These are phyloP conservation scores for Fusarium chaquense DNA, from an alignment of 2,329 filamentous ascomycete species.

Conservation along the genomic window DNA sequence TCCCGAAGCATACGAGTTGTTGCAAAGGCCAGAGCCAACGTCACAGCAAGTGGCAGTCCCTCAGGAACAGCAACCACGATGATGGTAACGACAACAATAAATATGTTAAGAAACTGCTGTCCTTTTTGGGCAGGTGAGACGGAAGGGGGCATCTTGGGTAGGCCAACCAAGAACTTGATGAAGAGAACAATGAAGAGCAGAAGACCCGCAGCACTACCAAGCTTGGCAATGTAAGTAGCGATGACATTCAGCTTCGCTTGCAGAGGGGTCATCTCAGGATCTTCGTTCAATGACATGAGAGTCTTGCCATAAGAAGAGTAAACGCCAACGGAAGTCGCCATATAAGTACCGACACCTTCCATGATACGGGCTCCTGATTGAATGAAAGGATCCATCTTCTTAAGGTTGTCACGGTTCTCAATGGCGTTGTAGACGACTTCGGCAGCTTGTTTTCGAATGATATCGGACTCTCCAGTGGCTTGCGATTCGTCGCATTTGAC, in stretches of 20 bases:
- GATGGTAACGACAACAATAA: conserved; percentile 83
- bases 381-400: conserved; percentile 85
- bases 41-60: conserved; percentile 82
- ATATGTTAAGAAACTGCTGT: conserved; percentile 79
- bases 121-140: conserved; percentile 78
- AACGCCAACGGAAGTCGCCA: conserved; percentile 79
- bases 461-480: conserved; percentile 82
- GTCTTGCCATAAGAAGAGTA: conserved; percentile 82
- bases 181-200: conserved; percentile 86
- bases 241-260: conserved; percentile 81
- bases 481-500: conserved; percentile 84
- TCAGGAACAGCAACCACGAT: conserved; percentile 85
- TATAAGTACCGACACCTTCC: conserved; percentile 80
- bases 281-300: conserved; percentile 78
- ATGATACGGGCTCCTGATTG: conserved; percentile 85
- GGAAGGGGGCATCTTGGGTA: conserved; percentile 63
- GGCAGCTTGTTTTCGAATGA: conserved; percentile 74
- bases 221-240: conserved; percentile 81
- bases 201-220: conserved; percentile 81
- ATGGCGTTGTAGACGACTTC: conserved; percentile 79
- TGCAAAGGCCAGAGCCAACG: conserved; percentile 79
- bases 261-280: conserved; percentile 80
- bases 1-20: conserved; percentile 82
- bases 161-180: conserved; percentile 82
- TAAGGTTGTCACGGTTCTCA: conserved; percentile 72